Evolutionary conservation across 129 eudicot genomes (phyloP), one percentile per base, ranked within the genome.

Genomic region (Artemisia tridentata): DNA sequence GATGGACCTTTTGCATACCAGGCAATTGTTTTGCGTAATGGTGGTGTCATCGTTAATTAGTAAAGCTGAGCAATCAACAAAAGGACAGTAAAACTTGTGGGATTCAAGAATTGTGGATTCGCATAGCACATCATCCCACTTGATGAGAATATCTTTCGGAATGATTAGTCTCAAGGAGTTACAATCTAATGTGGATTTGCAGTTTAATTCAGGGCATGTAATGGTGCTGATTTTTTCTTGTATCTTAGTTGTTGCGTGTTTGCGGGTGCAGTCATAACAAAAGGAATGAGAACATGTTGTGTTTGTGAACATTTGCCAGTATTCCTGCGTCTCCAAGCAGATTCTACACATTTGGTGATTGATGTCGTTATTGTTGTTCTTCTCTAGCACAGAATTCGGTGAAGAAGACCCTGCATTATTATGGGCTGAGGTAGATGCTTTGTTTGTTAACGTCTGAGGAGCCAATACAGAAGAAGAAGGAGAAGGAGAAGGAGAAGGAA

Each of bases 21-120:
- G 84, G 41, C 87, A 82, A 17, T 75, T 49, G 3, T 55, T 77
- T 29, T 80, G 63, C 0, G 77, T 60, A 12, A 73, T 60, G 27
- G 6, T 64, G 34, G 47, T 53, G 2, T 73, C 70, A 68, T 85
- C 89, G 14, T 81, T 73, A 0, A 79, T 65, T 23, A 80, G 65
- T 74, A 85, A 7, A 23, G 79, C 77, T 4, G 85, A 79, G 58
- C 90, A 85, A 11, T 79, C 74, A 9, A 54, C 53, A 52, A 76
- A 79, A 48, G 90, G 90, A 46, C 90, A 82, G 59, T 79, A 82
- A 21, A 85, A 3, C 16, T 76, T 82, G 18, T 86, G 74, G n/a
- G 91, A 82, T 20, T 80, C 79, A 15, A 59, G 79, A 34, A n/a
- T n/a, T n/a, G n/a, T n/a, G n/a, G n/a, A n/a, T n/a, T n/a, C n/a